phyloP scores from a whole-genome alignment of 768 basidiomycete genomes.

The Wakefieldia striispora region DNA sequence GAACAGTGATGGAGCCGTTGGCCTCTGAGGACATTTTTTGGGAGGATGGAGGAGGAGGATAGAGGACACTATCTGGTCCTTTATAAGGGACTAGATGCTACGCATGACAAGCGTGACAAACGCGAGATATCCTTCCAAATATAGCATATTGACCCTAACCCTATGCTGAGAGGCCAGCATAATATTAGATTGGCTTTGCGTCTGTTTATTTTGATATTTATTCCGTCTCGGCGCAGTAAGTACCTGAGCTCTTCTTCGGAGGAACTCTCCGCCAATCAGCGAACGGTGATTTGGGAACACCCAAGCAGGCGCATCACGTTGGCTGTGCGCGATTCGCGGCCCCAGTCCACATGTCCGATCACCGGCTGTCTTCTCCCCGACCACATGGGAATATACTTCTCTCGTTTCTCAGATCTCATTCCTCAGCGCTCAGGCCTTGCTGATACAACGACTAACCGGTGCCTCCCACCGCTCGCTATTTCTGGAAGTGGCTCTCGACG shows the following conservation, averaged over 20 bases:
- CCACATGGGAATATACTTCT: no score
- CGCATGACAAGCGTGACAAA: not conserved
- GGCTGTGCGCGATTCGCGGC: not conserved
- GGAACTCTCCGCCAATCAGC: slow-evolving; percentile 9
- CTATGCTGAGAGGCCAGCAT: not conserved
- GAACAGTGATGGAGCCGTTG: slow-evolving; percentile 12
- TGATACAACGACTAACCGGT: not conserved
- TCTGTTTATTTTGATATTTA: no score
- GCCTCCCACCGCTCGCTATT: not conserved
- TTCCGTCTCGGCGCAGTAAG: no score
- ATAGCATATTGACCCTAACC: slow-evolving; percentile 13
- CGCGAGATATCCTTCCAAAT: not conserved
- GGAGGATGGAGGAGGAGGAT: not conserved
- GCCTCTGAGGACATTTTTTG: slow-evolving; percentile 20
- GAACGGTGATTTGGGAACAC: slow-evolving; percentile 10
- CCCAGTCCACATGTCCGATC: no score
- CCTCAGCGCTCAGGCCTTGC: no score
- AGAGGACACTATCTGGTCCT: not conserved
- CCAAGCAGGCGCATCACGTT: not conserved
- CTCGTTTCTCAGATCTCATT: no score
- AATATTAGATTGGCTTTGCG: no score
- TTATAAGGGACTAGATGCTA: slow-evolving; percentile 5
- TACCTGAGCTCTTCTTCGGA: no score
- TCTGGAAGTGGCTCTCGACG: no score
- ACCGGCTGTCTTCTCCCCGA: no score